Evolutionary conservation across 176 grass and related monocot genomes (phyloP), one percentile per base, ranked within the genome.

Genomic region (Alopecurus myosuroides): DNA sequence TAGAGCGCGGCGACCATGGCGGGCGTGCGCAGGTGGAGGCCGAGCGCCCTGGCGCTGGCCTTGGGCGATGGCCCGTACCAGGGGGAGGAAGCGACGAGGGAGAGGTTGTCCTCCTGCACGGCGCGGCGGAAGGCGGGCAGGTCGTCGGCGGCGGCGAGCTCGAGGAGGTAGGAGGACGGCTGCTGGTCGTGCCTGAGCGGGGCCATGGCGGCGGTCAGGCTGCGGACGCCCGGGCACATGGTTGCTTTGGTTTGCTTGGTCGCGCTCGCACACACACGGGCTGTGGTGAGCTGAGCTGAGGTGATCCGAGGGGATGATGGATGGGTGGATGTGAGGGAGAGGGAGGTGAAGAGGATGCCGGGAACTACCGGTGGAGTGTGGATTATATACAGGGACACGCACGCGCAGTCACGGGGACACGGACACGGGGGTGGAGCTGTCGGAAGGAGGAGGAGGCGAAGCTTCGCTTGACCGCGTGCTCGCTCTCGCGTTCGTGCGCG

Each of bases 1-100:
- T 92, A 88, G 87, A 89, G n/a, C 37, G 89, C 87, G 4, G 89
- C 92, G 19, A 94, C 84, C 92, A 94, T 94, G 55, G 91, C 84
- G 4, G 92, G 92, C 7, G 89, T 94, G 6, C 92, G 87, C 34
- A 91, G 79, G 83, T 94, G 86, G 72, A 88, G 82, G 15, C 72
- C 86, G 19, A 94, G 79, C 13, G 70, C 13, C 0, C 79, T 76
- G 35, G 28, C 26, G 9, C n/a, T 60, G 52, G 31, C 20, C 52
- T 40, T 69, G 20, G 77, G 58, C 3, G 89, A 94, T 0, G 88
- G 92, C 11, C 84, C 84, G 79, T 94, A 94, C 92, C 92, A 94
- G 1, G 77, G 46, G 46, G 84, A 67, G 1, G 81, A 42, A 4
- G 53, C 41, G 4, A 79, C 71, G 3, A 94, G 39, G 0, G 71